Evolutionary conservation across 169 alveolate species (phyloP), one percentile per base, ranked within the genome.

Genomic region (Babesia sp.): DNA sequence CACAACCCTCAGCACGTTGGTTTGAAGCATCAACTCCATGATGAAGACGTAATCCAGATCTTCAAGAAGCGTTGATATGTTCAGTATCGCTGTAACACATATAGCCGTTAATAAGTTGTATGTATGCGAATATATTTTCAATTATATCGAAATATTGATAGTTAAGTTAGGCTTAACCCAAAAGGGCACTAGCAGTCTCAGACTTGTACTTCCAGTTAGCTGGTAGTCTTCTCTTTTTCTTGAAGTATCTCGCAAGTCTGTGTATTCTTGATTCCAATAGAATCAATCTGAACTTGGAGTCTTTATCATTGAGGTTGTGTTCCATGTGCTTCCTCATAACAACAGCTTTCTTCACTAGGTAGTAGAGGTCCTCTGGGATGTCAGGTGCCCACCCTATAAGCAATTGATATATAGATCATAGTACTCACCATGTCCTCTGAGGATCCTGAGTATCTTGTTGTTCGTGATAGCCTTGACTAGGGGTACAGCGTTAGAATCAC

Each of bases 311-410:
- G 88, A 96, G 91, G 91, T 91, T 94, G 84, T 91, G 93, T 94
- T 97, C 99, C 87, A 98, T 82, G 82, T 98, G 99, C 95, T 97
- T 98, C 84, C 99, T 96, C 89, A 98, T 95, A 53, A 98, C 82
- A 74, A 97, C 99, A 20, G 99, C 99, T 90, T 96, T 97, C 93
- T 97, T 98, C 84, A 98, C 97, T 90, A 98, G 84, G 90, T 92
- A 95, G 93, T 98, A 96, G 55, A 98, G 90, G 85, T 98, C 99
- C 92, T 98, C 99, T 26, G 99, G 99, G 83, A 98, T 92, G 77
- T 94, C 95, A 46, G 99, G 99, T 63, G 99, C 99, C 68, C 97
- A 71, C 45, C 98, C 94, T 90, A 46, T 0, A 51, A 64, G 42
- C n/a, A 48, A 20, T 56, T 4, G 12, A 44, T 34, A 22, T 37